Evolutionary conservation across 2,329 filamentous ascomycete genomes (phyloP), one percentile per base, ranked within the genome.

Genomic region (Talaromyces sp.): DNA sequence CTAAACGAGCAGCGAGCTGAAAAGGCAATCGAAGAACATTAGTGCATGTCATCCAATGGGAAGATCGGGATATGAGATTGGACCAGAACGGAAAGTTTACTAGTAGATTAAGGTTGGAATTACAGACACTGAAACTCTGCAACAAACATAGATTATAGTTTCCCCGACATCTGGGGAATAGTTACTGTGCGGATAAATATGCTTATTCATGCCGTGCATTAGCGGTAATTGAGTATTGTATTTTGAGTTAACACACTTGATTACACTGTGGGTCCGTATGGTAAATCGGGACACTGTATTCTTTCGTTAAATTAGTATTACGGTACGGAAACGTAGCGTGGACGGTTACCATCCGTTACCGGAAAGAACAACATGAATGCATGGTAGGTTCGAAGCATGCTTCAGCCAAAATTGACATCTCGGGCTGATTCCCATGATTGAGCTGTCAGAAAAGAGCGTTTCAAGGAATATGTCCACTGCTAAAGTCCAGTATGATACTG

Each of bases 121-220:
- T 50, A 57, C 52, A 22, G 3, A 13, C 22, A 33, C 47, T 16
- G 33, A 22, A 19, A 31, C 27, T 47, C 16, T 56, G 7, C 24
- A 19, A 33, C 31, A 60, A 48, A 60, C 9, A 35, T 39, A 31
- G 47, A 27, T 31, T 50, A 35, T 27, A 41, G 27, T 24, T 33
- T 33, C 37, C 43, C 43, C 58, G 43, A 48, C 43, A 60, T 24
- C 19, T 22, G 43, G 59, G 59, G 59, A 39, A 60, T 60, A 22
- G 22, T 22, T 22, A 43, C 37, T 9, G 10, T 19, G 33, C 27
- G 33, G 27, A 54, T 22, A 7, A 27, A 31, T 19, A 59, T 59
- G 56, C 56, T 59, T 59, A 59, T 59, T 45, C 35, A 59, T 59
- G 56, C 16, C 7, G 39, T 39, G 59, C 59, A 50, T 61, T 61